Conservation (phyloP, 345 rosid species). For the Citrus sinensis region DNA sequence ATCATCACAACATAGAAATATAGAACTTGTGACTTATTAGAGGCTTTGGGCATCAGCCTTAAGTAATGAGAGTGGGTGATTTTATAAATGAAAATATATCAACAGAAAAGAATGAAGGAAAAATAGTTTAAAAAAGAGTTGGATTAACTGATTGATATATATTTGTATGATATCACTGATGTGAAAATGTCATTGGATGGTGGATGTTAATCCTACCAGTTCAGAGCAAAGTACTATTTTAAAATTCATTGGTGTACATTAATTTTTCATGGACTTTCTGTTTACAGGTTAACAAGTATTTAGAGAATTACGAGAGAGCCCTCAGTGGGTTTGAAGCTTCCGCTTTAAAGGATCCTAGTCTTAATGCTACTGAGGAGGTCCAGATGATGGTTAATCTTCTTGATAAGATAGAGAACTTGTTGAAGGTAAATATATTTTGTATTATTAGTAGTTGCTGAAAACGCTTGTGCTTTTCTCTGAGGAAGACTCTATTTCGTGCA, state of each 20-base stretch:
- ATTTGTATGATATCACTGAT: background rate
- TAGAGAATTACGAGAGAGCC: conserved; percentile 78
- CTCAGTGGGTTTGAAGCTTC: conserved; percentile 75
- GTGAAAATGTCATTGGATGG: background rate
- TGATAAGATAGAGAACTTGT: conserved; percentile 46
- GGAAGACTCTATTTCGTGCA: background rate
- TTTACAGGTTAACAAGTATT: conserved; percentile 62
- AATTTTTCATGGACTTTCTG: conserved; percentile 5
- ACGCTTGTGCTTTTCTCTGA: background rate
- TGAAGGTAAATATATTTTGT: conserved; percentile 38
- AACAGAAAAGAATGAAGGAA: background rate
- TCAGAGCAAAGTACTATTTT: background rate
- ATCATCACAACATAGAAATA: background rate
- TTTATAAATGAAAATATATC: background rate
- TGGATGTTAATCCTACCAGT: background rate
- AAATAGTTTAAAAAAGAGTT: background rate
- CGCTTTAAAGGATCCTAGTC: conserved; percentile 62
- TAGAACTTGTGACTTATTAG: background rate
- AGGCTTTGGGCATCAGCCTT: background rate
- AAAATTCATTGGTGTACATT: background rate
- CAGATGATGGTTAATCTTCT: conserved; percentile 57
- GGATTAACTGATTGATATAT: background rate
- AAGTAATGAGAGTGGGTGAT: background rate
- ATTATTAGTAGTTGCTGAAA: background rate
- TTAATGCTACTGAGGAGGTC: conserved; percentile 60